Evolutionary conservation across 2,329 filamentous ascomycete species (phyloP), one percentile per base, ranked within the genome.

Genomic region (Ophiostoma perfectum): DNA sequence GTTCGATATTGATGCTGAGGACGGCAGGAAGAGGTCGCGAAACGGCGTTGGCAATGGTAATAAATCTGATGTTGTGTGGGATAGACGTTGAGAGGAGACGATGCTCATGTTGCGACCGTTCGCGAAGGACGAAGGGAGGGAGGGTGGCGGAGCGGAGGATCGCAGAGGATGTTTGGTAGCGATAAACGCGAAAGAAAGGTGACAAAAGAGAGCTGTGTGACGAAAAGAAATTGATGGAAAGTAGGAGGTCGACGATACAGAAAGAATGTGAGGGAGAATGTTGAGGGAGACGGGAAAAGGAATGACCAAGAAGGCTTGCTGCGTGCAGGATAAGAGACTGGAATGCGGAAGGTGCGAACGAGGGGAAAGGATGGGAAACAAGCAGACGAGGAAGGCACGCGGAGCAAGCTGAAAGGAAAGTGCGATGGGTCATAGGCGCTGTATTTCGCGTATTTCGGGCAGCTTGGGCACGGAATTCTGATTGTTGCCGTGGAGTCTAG

Each of bases 21-120:
- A n/a, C 6, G 42, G 67, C 63, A 55, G 14, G 16, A 9, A 42
- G 36, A 7, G n/a, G 64, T 42, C 67, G 39, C 63, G 18, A 47
- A 36, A 64, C 41, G 63, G 27, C 41, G 63, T 36, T 64, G 63
- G 42, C 42, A 36, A 44, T 64, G 63, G 42, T 64, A 45, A 47
- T 64, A 36, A 42, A 9, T 64, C n/a, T 64, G 39, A 45, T 14
- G 63, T 16, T 64, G 63, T 36, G 18, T 44, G n/a, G 7, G 63
- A 36, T 47, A 27, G 12, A 12, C 9, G 42, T 36, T 47, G 63
- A 7, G 18, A 64, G 47, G 63, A 64, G 63, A 16, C 63, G 39
- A 64, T 64, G 63, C 63, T 64, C 63, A 64, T 64, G n/a, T 64
- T 64, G 63, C 63, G 63, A 64, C 63, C 42, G 63, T 64, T 64